Conservation (phyloP, 2,329 filamentous ascomycete genomes). For the Endocalyx cinctus region DNA sequence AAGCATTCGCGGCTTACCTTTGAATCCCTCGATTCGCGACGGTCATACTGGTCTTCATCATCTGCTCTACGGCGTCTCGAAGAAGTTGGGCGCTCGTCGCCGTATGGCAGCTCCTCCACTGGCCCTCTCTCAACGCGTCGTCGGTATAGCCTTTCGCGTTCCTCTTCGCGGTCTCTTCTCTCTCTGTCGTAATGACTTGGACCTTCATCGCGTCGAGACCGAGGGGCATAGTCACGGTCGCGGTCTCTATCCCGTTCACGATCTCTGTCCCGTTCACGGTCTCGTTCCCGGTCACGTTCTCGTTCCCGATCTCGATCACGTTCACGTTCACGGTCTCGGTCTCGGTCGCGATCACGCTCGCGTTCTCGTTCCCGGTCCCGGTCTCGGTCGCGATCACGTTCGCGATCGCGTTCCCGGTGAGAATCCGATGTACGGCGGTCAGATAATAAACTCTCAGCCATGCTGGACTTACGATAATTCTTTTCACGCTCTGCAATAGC, state of each 20-base stretch:
- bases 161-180: conserved; percentile 80
- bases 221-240: conserved; percentile 46
- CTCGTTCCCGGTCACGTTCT: conserved; percentile 30
- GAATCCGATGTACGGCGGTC: conserved; percentile 47
- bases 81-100: conserved; percentile 63
- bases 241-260: conserved; percentile 34
- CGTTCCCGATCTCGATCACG: conserved; percentile 29
- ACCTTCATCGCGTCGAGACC: conserved; percentile 57
- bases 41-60: conserved; percentile 66
- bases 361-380: conserved; percentile 30
- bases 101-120: conserved; percentile 87
- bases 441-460: conserved; percentile 59
- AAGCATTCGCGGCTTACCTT: conserved; percentile 47
- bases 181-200: conserved; percentile 75
- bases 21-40: conserved; percentile 60
- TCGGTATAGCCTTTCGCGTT: conserved; percentile 82
- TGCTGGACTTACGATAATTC: conserved; percentile 78
- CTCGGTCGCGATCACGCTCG: conserved; percentile 39
- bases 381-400: conserved; percentile 32
- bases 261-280: conserved; percentile 33
- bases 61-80: conserved; percentile 74
- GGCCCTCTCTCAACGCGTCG: conserved; percentile 65
- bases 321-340: conserved; percentile 33
- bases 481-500: conserved; percentile 92
- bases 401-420: conserved; percentile 36